Conservation (phyloP, 2,329 filamentous ascomycete species). For the Botryotinia calthae region DNA sequence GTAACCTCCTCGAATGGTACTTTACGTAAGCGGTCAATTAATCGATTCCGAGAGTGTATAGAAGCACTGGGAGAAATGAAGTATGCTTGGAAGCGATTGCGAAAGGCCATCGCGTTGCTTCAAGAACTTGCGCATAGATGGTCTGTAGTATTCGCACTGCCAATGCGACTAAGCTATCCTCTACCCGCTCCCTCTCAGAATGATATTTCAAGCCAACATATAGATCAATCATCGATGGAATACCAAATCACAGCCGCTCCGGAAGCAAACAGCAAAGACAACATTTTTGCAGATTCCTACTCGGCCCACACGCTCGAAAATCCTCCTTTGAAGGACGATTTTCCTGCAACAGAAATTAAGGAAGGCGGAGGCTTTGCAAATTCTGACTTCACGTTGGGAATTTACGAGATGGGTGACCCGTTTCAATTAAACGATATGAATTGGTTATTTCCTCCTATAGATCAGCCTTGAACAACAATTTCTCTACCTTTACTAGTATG, state of each 20-base stretch:
- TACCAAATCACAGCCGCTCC: not conserved
- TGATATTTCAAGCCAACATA: not conserved
- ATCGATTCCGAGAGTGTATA: conserved; percentile 1
- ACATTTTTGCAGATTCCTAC: not conserved
- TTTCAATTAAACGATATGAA: conserved; percentile 8
- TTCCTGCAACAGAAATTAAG: not conserved
- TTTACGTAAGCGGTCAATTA: not conserved
- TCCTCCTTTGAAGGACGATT: not conserved
- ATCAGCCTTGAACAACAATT: not conserved
- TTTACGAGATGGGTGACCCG: not conserved
- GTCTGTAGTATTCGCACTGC: conserved; percentile 1
- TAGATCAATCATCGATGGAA: not conserved
- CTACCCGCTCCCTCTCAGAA: not conserved
- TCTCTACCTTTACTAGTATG: not conserved
- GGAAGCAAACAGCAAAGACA: not conserved
- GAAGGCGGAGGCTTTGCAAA: not conserved
- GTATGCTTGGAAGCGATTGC: conserved; percentile 1
- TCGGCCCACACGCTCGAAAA: not conserved
- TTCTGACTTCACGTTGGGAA: not conserved
- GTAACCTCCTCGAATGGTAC: not conserved
- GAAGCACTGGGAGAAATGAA: not conserved
- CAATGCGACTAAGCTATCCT: conserved; percentile 5
- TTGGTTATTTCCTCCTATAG: not conserved
- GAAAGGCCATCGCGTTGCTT: not conserved
- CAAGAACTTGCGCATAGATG: conserved; percentile 5